Percentiles rank a stretch among this genome's conserved stretches.
These are phyloP conservation scores for Ogataea nonfermentans DNA, from an alignment of 805 yeast species.

Conservation along the genomic window DNA sequence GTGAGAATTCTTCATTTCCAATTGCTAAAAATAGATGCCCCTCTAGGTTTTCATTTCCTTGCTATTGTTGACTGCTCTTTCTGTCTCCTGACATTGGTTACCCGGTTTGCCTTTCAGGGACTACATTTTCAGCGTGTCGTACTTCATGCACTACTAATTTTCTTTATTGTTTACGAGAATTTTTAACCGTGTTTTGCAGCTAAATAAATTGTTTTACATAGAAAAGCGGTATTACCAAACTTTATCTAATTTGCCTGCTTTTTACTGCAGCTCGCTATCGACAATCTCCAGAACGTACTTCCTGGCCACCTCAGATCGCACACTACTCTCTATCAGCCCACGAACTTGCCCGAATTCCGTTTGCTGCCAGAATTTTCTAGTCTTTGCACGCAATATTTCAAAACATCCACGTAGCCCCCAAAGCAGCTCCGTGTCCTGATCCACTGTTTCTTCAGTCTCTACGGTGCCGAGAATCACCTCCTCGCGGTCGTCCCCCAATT, in stretches of 20 bases:
- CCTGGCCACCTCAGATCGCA: conserved; percentile 12
- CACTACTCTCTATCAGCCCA: conserved; percentile 5
- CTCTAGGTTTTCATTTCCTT: no score
- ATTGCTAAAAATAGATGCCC: conserved; percentile 2
- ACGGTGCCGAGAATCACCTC: conserved; percentile 8
- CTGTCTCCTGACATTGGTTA: background rate
- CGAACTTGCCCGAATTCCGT: conserved; percentile 1
- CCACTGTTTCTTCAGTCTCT: conserved; percentile 16
- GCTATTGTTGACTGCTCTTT: background rate
- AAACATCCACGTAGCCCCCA: conserved; percentile 40
- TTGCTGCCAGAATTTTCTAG: conserved; percentile 8
- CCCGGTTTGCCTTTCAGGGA: conserved; percentile 1
- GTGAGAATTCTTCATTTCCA: background rate
- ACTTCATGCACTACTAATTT: conserved; percentile 1
- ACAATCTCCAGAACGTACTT: conserved; percentile 7
- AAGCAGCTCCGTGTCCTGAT: conserved; percentile 32
- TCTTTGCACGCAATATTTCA: conserved; percentile 13
- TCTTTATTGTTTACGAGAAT: conserved; percentile 1
- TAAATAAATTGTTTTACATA: conserved; percentile 1
- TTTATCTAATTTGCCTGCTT: background rate
- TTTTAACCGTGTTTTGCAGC: conserved; percentile 9
- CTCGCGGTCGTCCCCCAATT: conserved; percentile 15
- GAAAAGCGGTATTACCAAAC: background rate
- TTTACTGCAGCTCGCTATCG: background rate
- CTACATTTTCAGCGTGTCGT: conserved; percentile 3